Evolutionary conservation across 2,329 filamentous ascomycete species (phyloP).

Genomic region (Fusarium solani-melongenae): DNA sequence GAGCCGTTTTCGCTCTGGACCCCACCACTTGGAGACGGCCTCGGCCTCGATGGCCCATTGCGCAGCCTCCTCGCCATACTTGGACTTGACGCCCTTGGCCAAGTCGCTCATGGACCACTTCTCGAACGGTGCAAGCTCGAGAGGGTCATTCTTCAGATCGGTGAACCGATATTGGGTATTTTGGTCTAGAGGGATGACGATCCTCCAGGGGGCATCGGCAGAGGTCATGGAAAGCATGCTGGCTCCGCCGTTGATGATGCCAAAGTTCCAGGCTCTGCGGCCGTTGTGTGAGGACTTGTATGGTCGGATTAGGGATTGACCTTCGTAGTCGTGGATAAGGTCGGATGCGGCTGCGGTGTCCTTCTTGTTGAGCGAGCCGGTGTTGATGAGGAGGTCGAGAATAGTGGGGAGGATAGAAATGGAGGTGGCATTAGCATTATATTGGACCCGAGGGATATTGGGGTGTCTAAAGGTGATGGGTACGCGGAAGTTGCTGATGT

Average conservation of each 20-base stretch:
- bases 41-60: conserved; percentile 44
- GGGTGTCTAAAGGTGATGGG: conserved; percentile 50
- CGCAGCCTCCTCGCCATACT: conserved; percentile 34
- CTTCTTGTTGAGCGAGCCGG: conserved; percentile 44
- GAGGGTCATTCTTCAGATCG: conserved; percentile 43
- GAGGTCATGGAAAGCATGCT: conserved; percentile 48
- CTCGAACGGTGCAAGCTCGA: conserved; percentile 43
- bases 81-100: conserved; percentile 32
- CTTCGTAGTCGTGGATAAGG: conserved; percentile 48
- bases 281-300: conserved; percentile 39
- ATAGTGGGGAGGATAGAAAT: conserved; percentile 50
- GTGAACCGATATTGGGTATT: conserved; percentile 50
- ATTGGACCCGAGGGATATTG: conserved; percentile 45
- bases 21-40: conserved; percentile 37
- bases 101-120: conserved; percentile 42
- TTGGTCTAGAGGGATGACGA: conserved; percentile 48
- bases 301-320: conserved; percentile 48
- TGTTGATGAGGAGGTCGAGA: conserved; percentile 50
- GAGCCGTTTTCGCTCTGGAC: conserved; percentile 35
- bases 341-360: conserved; percentile 42
- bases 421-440: conserved; percentile 47
- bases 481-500: conserved; percentile 48
- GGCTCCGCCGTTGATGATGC: conserved; percentile 48
- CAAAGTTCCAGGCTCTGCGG: conserved; percentile 49
- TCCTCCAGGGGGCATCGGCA: conserved; percentile 45